Conservation (phyloP, 495 filamentous ascomycete genomes). For the Pyrenula aspistea region DNA sequence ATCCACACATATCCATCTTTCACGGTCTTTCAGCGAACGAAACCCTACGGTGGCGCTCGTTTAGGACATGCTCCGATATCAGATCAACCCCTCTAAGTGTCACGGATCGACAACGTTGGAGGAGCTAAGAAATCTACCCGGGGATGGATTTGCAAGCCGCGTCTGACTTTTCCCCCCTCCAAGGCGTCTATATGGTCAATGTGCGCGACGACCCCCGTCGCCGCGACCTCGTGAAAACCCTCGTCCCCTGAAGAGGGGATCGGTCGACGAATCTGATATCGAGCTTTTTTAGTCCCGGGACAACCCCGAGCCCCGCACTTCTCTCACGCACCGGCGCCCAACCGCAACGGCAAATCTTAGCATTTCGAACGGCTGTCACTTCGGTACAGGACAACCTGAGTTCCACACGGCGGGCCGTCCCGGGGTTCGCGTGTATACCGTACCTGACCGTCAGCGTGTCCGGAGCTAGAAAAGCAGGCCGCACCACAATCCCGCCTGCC, state of each 20-base stretch:
- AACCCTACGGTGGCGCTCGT: neutral
- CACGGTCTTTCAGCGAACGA: neutral
- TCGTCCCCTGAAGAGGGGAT: neutral
- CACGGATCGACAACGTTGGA: neutral
- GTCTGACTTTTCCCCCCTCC: neutral
- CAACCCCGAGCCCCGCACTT: too few species aligned
- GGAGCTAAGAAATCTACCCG: neutral
- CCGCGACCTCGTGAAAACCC: too few species aligned
- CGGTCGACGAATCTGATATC: too few species aligned
- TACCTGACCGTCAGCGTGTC: neutral
- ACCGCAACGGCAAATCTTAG: neutral
- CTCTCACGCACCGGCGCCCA: neutral
- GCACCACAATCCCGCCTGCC: neutral
- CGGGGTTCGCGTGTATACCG: neutral
- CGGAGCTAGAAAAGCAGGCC: neutral
- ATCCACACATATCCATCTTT: neutral
- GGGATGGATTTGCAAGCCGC: neutral
- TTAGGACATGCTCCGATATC: neutral
- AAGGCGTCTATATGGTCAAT: neutral
- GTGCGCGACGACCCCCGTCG: too few species aligned
- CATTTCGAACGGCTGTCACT: neutral
- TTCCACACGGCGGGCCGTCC: neutral
- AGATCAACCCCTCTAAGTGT: neutral
- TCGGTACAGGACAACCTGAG: neutral
- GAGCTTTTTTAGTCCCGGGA: too few species aligned